Evolutionary conservation across 495 filamentous ascomycete genomes (phyloP).

Genomic region (Pyrenula aspistea): DNA sequence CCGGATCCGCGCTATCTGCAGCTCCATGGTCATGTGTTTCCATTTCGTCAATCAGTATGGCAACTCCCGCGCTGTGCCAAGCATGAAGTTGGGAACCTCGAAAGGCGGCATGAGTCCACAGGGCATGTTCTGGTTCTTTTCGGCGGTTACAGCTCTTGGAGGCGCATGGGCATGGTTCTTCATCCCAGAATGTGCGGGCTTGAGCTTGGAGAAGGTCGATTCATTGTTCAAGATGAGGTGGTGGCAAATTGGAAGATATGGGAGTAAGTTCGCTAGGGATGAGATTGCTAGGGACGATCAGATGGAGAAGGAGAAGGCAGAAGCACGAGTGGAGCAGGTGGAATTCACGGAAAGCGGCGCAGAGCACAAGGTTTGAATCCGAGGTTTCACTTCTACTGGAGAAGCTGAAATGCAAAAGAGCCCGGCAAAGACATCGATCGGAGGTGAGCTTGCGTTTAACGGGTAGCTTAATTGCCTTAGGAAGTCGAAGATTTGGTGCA

Average conservation of each 20-base stretch:
- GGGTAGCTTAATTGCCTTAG: too few relatives aligned
- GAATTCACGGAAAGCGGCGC: background rate
- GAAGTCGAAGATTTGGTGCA: too few relatives aligned
- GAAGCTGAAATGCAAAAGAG: too few relatives aligned
- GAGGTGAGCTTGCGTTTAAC: too few relatives aligned
- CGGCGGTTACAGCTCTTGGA: constrained; percentile 46
- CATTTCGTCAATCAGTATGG: constrained; percentile 69
- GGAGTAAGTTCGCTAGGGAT: constrained; percentile 40
- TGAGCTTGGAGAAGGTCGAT: constrained; percentile 45
- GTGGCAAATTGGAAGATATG: constrained; percentile 50
- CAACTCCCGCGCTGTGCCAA: constrained; percentile 41
- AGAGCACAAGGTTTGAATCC: background rate
- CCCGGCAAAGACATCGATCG: too few relatives aligned
- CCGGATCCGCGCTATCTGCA: constrained; percentile 31
- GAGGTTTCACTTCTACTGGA: too few relatives aligned
- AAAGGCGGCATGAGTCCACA: constrained; percentile 31
- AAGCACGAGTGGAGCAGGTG: background rate
- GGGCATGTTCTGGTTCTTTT: constrained; percentile 62
- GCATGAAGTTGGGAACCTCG: constrained; percentile 38
- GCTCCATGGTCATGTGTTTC: constrained; percentile 35
- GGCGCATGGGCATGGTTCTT: constrained; percentile 45
- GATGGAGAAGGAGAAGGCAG: background rate
- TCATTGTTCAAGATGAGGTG: constrained; percentile 54
- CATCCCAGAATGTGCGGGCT: constrained; percentile 30
- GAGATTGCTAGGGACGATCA: background rate